These are phyloP conservation scores for Trypanosoma mega DNA, from an alignment of 208 protist genomes.

Conservation along the genomic window DNA sequence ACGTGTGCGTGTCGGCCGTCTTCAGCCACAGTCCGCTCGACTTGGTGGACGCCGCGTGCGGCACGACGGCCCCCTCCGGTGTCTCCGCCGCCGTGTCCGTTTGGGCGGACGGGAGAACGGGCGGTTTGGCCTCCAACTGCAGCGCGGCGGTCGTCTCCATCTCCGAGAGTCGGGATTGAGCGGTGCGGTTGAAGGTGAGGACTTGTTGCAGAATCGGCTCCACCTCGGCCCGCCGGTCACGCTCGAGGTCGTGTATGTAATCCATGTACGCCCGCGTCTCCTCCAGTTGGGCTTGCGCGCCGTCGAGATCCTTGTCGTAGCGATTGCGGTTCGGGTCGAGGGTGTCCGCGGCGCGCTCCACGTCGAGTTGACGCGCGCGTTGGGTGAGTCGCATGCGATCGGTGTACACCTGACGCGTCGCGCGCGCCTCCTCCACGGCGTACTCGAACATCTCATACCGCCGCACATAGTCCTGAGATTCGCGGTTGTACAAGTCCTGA, in stretches of 20 bases:
- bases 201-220: slow-evolving; percentile 67
- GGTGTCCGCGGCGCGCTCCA: slow-evolving; percentile 45
- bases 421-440: slow-evolving; percentile 69
- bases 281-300: slow-evolving; percentile 52
- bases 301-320: slow-evolving; percentile 38
- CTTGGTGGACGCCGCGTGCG: background rate
- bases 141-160: background rate
- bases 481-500: slow-evolving; percentile 61
- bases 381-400: slow-evolving; percentile 62
- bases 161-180: slow-evolving; percentile 16
- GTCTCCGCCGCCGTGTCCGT: background rate
- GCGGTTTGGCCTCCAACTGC: slow-evolving; percentile 6
- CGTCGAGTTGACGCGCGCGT: slow-evolving; percentile 42
- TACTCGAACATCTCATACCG: slow-evolving; percentile 78
- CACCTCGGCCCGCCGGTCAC: slow-evolving; percentile 61
- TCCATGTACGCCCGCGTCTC: slow-evolving; percentile 66
- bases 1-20: background rate
- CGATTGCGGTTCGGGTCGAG: slow-evolving; percentile 55
- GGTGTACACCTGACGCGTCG: slow-evolving; percentile 66
- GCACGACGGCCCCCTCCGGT: background rate
- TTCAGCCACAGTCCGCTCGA: background rate
- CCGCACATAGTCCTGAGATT: slow-evolving; percentile 72
- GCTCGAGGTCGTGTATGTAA: slow-evolving; percentile 59
- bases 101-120: background rate
- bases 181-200: slow-evolving; percentile 40